Base-by-base conservation (phyloP, 2,329 filamentous ascomycete genomes). In the Paracamarosporium sp. region DNA sequence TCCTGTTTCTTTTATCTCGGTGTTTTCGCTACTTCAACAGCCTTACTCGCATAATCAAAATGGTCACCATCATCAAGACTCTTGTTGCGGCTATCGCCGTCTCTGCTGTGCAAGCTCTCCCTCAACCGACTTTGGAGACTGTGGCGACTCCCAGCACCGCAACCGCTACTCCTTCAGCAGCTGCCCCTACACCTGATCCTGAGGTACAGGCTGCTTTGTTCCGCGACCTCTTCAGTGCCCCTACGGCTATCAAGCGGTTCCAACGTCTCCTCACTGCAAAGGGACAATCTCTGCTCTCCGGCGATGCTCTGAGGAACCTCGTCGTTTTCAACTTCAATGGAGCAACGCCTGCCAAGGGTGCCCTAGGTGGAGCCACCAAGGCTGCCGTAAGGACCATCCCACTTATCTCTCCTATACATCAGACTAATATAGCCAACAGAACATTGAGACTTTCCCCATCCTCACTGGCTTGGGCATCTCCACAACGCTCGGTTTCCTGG, bases 321-420 rank as follows among this genome's bases (percentile, higher is more conserved):
- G 85, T 90, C 78, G 90, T 88, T 72, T 93, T 92, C 83, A 83
- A 83, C 71, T 82, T 83, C 65, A 74, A 85, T 61, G 69, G 75
- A 58, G 79, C 79, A 17, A 57, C 60, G 15, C 76, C 80, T 11
- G 59, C 73, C 9, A 35, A 76, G 13, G 78, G 85, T 50, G 88
- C 84, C 62, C 90, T 90, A 74, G 89, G 70, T 43, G 70, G 69
- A 15, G 64, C 61, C 15, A 61, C 62, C n/a, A 69, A 70, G 40
- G 47, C 68, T 47, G 71, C 71, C n/a, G 64, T 70, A 55, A 56
- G 62, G 58, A 11, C 12, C 33, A 15, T n/a, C 13, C 9, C 22
- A 12, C 15, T 41, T 41, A 20, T 12, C 12, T n/a, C 12, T 25
- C 4, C 30, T 41, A 22, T 25, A 20, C 31, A 38, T 31, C 17